Evolutionary conservation across 2,329 filamentous ascomycete species (phyloP), one percentile per base, ranked within the genome.

Genomic region (Colletotrichum noveboracense): DNA sequence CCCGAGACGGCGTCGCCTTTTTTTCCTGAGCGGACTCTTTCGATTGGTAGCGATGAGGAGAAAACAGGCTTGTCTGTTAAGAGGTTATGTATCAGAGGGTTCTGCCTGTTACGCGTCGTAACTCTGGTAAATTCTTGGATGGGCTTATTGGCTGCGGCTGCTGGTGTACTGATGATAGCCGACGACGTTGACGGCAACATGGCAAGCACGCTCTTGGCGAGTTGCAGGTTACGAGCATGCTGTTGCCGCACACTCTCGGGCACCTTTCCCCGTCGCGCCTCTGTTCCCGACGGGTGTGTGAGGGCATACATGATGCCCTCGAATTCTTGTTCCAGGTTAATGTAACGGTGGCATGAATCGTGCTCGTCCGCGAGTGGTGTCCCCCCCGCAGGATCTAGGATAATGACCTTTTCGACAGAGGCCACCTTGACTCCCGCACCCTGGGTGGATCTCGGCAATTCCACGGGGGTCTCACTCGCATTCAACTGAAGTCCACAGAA

Each of bases 291-390:
- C 13, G 67, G 60, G 55, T 68, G 70, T 16, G 70, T 80, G 30
- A 98, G 87, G 78, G 95, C 91, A 18, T 89, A 84, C 76, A 91
- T 88, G 65, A 98, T 93, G 30, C 90, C 86, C 2, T 91, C 87
- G 78, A 94, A 98, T 82, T 99, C 96, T 81, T 98, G 96, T 81
- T 97, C 94, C 72, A 99, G 89, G 80, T 99, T 99, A 81, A 99
- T 91, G 81, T 98, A 98, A 43, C 86, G 81, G 70, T 88, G 86
- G 36, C 82, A 82, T 24, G 83, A 80, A 4, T 83, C 81, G 28
- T 81, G 82, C 36, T 66, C 70, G 7, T 83, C 83, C 79, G 89
- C 82, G 75, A 95, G 88, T 0, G 97, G 97, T 61, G 96, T 95
- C 1, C 96, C 96, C 5, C 97, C 97, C 0, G 96, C 86, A 1